phyloP scores from a whole-genome alignment of 2,329 filamentous ascomycete species.

The Botrytis deweyae region DNA sequence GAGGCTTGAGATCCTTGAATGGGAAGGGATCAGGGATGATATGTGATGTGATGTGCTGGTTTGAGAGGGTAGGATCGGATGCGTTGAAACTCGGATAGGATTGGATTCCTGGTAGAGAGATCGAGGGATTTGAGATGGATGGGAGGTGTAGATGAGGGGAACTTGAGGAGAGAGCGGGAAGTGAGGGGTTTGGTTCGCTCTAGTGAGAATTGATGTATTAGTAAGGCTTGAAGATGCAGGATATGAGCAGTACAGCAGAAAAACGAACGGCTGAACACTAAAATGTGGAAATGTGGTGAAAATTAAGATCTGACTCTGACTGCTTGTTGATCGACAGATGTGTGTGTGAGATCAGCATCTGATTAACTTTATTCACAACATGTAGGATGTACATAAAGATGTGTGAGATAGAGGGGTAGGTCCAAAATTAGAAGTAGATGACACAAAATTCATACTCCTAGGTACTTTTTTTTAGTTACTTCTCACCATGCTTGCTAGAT shows the following conservation, averaged over 20 bases:
- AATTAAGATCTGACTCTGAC: constrained; percentile 1
- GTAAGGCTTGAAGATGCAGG: neutral
- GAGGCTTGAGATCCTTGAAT: neutral
- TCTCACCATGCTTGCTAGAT: neutral
- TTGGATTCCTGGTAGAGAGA: neutral
- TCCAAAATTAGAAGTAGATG: neutral
- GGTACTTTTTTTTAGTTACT: neutral
- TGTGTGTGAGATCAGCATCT: constrained; percentile 4
- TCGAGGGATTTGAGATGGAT: neutral
- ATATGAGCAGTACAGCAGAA: neutral
- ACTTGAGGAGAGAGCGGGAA: neutral
- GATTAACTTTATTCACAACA: neutral
- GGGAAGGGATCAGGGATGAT: neutral
- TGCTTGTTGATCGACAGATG: neutral
- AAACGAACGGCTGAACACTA: neutral
- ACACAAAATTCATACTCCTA: neutral
- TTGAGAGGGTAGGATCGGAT: neutral
- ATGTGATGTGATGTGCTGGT: neutral
- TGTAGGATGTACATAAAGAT: neutral
- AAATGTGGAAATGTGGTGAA: neutral
- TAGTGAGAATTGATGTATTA: neutral
- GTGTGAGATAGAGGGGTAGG: neutral
- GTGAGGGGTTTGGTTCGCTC: neutral
- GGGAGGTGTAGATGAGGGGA: neutral
- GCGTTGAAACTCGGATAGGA: neutral